These are phyloP conservation scores for Periglandula ipomoeae DNA, from an alignment of 2,329 filamentous ascomycete genomes.

Conservation along the genomic window DNA sequence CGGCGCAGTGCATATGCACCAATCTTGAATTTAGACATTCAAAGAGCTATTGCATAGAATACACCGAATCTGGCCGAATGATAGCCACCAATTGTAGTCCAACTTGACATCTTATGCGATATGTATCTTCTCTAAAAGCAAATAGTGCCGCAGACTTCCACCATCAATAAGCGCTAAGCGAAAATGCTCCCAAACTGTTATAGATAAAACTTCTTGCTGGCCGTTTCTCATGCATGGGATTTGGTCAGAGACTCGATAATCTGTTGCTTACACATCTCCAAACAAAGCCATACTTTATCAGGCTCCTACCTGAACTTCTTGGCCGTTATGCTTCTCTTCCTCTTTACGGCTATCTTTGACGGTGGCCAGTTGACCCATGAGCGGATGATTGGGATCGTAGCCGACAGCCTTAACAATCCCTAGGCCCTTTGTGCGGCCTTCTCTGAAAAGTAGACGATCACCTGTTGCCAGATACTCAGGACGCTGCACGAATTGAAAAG, in stretches of 20 bases:
- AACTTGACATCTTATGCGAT: too few species aligned
- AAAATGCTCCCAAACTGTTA: too few species aligned
- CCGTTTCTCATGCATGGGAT: not conserved
- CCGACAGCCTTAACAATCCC: conserved; percentile 89
- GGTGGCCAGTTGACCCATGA: conserved; percentile 17
- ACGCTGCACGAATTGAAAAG: conserved; percentile 88
- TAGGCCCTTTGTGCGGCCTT: conserved; percentile 88
- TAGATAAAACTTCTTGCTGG: too few species aligned
- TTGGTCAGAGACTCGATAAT: too few species aligned
- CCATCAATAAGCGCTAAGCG: too few species aligned
- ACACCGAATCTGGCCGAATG: too few species aligned
- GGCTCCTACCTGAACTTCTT: conserved; percentile 5
- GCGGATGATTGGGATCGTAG: conserved; percentile 59
- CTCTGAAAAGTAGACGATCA: conserved; percentile 83
- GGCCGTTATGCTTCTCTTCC: not conserved
- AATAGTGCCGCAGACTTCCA: too few species aligned
- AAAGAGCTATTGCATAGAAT: too few species aligned
- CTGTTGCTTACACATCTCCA: not conserved
- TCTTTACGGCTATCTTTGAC: not conserved
- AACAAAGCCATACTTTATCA: not conserved
- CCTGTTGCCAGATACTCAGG: conserved; percentile 88
- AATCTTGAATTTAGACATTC: too few species aligned
- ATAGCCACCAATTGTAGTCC: too few species aligned
- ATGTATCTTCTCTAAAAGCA: too few species aligned
- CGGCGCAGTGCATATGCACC: too few species aligned